Base-by-base conservation (phyloP, 1,284 basidiomycete species). In the Tilletia walkeri region DNA sequence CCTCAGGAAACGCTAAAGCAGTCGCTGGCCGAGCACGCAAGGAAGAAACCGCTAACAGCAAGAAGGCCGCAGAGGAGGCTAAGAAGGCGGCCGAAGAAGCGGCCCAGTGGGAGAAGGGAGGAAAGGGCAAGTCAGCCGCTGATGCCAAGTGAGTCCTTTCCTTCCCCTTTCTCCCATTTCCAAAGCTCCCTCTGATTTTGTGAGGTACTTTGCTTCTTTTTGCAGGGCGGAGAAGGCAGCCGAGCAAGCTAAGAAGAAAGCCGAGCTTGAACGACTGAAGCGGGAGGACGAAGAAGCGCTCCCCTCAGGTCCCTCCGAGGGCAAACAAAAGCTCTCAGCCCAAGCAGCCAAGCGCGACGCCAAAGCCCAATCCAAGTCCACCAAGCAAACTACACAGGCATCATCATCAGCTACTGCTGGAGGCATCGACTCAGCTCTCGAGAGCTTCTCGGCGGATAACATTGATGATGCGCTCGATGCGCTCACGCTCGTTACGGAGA, bases 401-500 rank as follows among this genome's bases (percentile, higher is more conserved):
- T 30, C 24, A 45, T 45, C 41, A 45, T 9, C 41, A 45, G 24
- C 70, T 10, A 56, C 59, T 16, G 38, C 69, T 14, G 70, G 72
- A 0, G 75, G 75, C 14, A 71, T 83, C 53, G 72, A 75, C 50
- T 71, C 70, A 59, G 79, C 76, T 36, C 75, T 80, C 68, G 72
- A 74, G 2, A 73, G 89, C 80, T 92, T 89, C 84, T 84, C 88
- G 12, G 95, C 95, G 5, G 91, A 90, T 24, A 95, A 94, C 14
- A 88, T 98, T 69, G 95, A 99, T 82, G 92, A 94, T 82, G 94
- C 93, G 9, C 84, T 99, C 65, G 95, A 96, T 84, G 88, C 96
- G 72, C 85, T 98, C 77, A 90, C 92, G 71, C 87, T 95, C 2
- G 93, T 95, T 12, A 95, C 89, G 67, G 92, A 92, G 7, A 94